phyloP scores from a whole-genome alignment of 2,329 filamentous ascomycete genomes.

The Pseudogymnoascus sp. region DNA sequence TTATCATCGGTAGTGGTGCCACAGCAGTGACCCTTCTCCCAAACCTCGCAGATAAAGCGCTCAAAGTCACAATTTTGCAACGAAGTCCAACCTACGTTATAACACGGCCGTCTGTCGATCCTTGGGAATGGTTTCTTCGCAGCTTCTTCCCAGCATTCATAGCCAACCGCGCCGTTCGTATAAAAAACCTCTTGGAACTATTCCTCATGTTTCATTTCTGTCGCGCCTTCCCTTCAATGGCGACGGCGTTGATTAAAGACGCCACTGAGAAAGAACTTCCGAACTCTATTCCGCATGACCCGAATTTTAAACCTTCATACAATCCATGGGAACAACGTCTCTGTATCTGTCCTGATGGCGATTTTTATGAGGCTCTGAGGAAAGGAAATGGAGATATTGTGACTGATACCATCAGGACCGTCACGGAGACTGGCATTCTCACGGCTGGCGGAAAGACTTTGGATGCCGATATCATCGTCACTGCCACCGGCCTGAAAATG shows the following conservation, averaged over 20 bases:
- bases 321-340: slow-evolving; percentile 65
- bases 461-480: slow-evolving; percentile 57
- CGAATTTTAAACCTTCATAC: slow-evolving; percentile 57
- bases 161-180: slow-evolving; percentile 39
- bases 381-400: slow-evolving; percentile 37
- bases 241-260: slow-evolving; percentile 38
- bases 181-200: slow-evolving; percentile 40
- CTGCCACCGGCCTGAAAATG: slow-evolving; percentile 57
- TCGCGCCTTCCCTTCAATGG: slow-evolving; percentile 41
- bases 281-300: slow-evolving; percentile 42
- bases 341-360: slow-evolving; percentile 53
- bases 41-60: slow-evolving; percentile 54
- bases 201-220: slow-evolving; percentile 41
- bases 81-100: slow-evolving; percentile 66
- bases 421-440: slow-evolving; percentile 43
- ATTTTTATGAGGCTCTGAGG: slow-evolving; percentile 44
- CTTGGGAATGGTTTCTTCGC: not conserved
- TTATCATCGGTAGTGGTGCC: slow-evolving; percentile 46
- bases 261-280: slow-evolving; percentile 45
- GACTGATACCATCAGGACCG: slow-evolving; percentile 44
- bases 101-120: slow-evolving; percentile 28
- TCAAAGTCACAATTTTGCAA: slow-evolving; percentile 70
- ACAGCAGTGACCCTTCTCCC: slow-evolving; percentile 73
- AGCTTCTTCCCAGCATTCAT: slow-evolving; percentile 37
- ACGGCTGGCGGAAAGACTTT: slow-evolving; percentile 40